phyloP scores from a whole-genome alignment of 768 basidiomycete species.

The Boletus insuetus region DNA sequence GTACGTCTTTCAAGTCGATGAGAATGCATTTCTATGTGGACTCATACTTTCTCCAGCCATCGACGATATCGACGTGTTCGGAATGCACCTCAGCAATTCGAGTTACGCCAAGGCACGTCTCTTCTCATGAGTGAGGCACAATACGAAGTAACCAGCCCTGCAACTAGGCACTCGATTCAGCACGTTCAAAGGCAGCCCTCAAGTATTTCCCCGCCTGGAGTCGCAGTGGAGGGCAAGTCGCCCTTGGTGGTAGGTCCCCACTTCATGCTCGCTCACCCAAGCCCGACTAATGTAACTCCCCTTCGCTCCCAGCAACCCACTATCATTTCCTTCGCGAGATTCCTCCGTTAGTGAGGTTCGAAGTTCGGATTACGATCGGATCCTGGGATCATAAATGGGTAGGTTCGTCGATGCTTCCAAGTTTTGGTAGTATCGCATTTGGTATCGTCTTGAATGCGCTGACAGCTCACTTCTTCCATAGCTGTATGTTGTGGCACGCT shows the following conservation, averaged over 20 bases:
- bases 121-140: too few relatives aligned
- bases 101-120: slow-evolving; percentile 66
- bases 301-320: slow-evolving; percentile 49
- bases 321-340: slow-evolving; percentile 72
- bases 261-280: not conserved
- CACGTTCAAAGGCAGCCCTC: slow-evolving; percentile 48
- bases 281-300: not conserved
- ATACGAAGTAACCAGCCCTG: not conserved
- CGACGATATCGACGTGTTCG: slow-evolving; percentile 66
- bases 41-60: slow-evolving; percentile 40
- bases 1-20: slow-evolving; percentile 31
- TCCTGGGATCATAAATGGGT: slow-evolving; percentile 84
- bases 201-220: slow-evolving; percentile 55
- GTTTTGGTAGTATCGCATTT: not conserved
- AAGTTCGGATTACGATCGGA: slow-evolving; percentile 54
- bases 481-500: slow-evolving; percentile 62
- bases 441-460: not conserved
- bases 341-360: slow-evolving; percentile 56
- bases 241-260: slow-evolving; percentile 38
- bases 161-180: slow-evolving; percentile 42
- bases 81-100: slow-evolving; percentile 78
- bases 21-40: not conserved
- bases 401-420: not conserved
- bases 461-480: slow-evolving; percentile 19
- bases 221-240: slow-evolving; percentile 50